Evolutionary conservation across 2,329 filamentous ascomycete genomes (phyloP), one percentile per base, ranked within the genome.

Genomic region (Neurospora sp.): DNA sequence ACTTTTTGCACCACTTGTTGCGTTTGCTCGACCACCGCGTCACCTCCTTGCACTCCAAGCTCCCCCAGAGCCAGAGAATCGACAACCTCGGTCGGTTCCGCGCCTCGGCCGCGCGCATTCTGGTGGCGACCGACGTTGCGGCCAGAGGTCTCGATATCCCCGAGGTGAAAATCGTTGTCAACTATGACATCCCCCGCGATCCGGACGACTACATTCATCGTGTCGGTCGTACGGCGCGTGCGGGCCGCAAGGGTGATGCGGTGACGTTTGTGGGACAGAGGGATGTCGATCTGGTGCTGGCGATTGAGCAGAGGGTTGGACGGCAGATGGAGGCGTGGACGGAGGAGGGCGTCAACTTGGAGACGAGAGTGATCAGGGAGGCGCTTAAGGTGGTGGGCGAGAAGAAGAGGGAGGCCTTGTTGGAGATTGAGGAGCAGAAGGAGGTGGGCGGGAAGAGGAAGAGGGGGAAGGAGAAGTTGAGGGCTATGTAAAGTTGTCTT

Each of bases 201-300:
- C 93, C 95, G 3, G 94, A 97, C 79, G 95, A 97, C 80, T 99
- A 99, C 79, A 96, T 99, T 74, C 96, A 99, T 82, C 89, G 96
- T 13, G 95, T 97, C 68, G 96, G 96, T 79, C 91, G 96, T 81
- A 99, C 96, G 13, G 96, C 96, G 3, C 90, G 96, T 86, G 96
- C 96, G 0, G 96, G 96, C 0, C 87, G 93, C 66, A 85, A 85
- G 68, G 96, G 96, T 76, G 90, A 93, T 73, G 89, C 91, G 5
- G 89, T 97, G 17, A 97, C 93, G 2, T 88, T 99, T 75, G 91
- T 99, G 2, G 95, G 96, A 2, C 95, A 98, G 84, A 86, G 95
- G 70, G 96, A 99, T 79, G 93, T 98, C 1, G 89, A 94, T 76
- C 85, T 98, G 8, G 87, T 98, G n/a, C 84, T 95, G 69, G 93